Conservation (phyloP, 192 early-diverging fungal species). For the Mortierella hygrophila region DNA sequence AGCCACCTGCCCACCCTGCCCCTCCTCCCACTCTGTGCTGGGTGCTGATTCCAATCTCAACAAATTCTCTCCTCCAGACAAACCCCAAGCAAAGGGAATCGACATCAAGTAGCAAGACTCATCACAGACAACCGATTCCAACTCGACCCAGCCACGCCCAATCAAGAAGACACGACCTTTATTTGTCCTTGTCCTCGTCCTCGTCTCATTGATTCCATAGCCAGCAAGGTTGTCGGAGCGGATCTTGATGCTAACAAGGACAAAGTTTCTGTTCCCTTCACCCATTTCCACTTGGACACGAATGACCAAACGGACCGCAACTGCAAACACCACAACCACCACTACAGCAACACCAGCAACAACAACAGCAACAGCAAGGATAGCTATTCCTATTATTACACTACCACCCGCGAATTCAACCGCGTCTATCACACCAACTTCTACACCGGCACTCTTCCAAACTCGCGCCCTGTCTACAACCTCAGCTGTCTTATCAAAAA, state of each 20-base stretch:
- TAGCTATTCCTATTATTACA: neutral
- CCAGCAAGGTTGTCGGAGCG: neutral
- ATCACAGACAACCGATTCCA: neutral
- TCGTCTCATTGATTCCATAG: neutral
- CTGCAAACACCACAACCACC: neutral
- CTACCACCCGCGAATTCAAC: neutral
- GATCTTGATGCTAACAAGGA: slow-evolving; percentile 7
- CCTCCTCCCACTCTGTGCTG: neutral
- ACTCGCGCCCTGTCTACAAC: neutral
- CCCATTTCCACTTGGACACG: neutral
- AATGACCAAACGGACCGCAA: neutral
- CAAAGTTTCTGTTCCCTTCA: neutral
- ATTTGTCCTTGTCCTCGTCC: neutral
- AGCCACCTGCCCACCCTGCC: neutral
- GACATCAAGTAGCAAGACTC: neutral
- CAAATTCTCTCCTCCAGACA: neutral
- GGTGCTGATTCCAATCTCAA: slow-evolving; percentile 4
- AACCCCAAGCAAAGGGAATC: neutral
- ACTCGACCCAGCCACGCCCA: neutral
- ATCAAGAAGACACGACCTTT: neutral
- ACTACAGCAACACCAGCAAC: neutral
- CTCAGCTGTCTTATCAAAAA: neutral
- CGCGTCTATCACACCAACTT: neutral
- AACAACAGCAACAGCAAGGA: neutral
- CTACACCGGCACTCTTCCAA: neutral